Conservation (phyloP, 2,329 filamentous ascomycete species). For the Akanthomyces dipterigenus region DNA sequence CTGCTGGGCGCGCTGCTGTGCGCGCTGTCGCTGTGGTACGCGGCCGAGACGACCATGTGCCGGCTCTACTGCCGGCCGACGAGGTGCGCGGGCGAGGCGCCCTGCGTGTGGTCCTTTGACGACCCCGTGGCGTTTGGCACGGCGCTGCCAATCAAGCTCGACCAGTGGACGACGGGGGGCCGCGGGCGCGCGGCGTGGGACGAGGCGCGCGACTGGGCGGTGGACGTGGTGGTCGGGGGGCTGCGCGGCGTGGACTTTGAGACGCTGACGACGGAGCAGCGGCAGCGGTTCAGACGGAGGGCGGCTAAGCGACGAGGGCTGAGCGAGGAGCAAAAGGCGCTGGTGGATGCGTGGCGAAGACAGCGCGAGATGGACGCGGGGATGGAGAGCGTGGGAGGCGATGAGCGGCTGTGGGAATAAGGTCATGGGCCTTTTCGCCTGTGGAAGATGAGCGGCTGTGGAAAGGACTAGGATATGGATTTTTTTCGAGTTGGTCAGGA, state of each 20-base stretch:
- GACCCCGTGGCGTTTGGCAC: constrained; percentile 54
- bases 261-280: constrained; percentile 39
- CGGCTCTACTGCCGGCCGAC: constrained; percentile 45
- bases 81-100: constrained; percentile 36
- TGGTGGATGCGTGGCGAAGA: constrained; percentile 39
- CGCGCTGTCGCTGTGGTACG: constrained; percentile 44
- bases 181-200: constrained; percentile 34
- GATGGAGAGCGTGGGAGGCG: constrained; percentile 23
- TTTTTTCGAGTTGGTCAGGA: too few species aligned
- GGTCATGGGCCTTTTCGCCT: too few species aligned
- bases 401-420: constrained; percentile 22
- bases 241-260: constrained; percentile 36
- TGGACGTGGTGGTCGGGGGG: constrained; percentile 40
- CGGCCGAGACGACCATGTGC: constrained; percentile 48
- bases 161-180: constrained; percentile 53
- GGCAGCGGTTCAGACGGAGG: constrained; percentile 43
- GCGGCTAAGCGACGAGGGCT: constrained; percentile 33
- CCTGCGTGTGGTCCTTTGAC: constrained; percentile 48
- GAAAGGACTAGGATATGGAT: too few species aligned
- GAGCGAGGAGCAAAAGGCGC: constrained; percentile 34
- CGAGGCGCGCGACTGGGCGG: constrained; percentile 36
- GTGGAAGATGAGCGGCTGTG: too few species aligned
- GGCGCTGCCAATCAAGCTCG: constrained; percentile 54
- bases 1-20: constrained; percentile 40
- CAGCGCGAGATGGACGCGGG: constrained; percentile 34